Base-by-base conservation (phyloP, 2,329 filamentous ascomycete genomes). In the Thelonectria discophora region DNA sequence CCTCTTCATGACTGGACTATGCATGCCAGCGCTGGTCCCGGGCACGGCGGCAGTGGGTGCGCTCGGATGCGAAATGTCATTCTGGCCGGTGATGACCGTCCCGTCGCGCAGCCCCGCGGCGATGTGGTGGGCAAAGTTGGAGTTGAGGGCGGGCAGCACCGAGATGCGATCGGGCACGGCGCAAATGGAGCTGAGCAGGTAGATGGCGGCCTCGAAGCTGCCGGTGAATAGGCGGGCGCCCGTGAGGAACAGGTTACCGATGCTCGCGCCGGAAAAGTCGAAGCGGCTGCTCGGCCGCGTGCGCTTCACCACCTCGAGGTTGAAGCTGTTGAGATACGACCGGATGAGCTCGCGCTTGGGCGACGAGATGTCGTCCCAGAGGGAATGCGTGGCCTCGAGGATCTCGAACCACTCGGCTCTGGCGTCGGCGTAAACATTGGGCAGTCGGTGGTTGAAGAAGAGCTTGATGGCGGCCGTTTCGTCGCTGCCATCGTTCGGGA, bases 91-190 rank as follows among this genome's bases (percentile, higher is more conserved):
- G 69, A 98, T 96, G 24, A 90, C 80, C 0, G 86, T 88, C 8
- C 91, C 93, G 74, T 97, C 87, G 17, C 82, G 81, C 0, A 98
- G 83, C 0, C 91, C 90, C 2, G 93, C 94, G 6, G 91, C 93
- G 68, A 98, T 98, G 77, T 98, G 94, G 72, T 97, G 92, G 0
- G 92, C 92, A 80, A 97, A 97, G 76, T 97, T 98, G 65, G 91
- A 93, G 80, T 97, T 97, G 69, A 98, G 92, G 4, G 92, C 93
- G 0, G 94, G 95, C 15, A 98, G 87, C 0, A 97, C 93, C 0
- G 88, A 85, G 6, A 95, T 88, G 53, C 88, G 84, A 11, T 87
- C 84, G 0, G 93, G 90, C 1, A 98, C 90, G n/a, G 87, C 88
- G 72, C 94, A 97, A 65, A 97, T 92, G 69, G 90, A 91, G 52